Evolutionary conservation across 768 basidiomycete species (phyloP).

Genomic region (Glaciozyma antarctica): DNA sequence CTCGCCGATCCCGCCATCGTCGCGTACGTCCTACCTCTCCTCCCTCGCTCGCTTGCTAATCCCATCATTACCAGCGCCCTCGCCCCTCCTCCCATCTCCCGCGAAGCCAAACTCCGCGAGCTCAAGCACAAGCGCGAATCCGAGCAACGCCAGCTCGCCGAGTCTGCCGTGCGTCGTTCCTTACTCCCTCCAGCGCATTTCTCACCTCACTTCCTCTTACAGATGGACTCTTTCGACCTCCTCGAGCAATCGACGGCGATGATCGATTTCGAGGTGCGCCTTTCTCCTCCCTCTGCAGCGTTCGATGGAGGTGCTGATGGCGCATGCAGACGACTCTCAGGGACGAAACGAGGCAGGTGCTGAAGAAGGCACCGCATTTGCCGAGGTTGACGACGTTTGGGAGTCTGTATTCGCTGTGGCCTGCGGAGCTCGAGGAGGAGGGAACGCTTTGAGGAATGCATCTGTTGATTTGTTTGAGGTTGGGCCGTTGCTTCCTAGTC

Average conservation of each 20-base stretch:
- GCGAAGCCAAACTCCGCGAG: not conserved
- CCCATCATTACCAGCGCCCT: too few relatives aligned
- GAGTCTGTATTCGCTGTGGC: not conserved
- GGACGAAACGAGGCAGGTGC: not conserved
- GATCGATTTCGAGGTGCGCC: conserved; percentile 4
- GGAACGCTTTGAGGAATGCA: too few relatives aligned
- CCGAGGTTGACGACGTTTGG: not conserved
- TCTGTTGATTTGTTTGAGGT: too few relatives aligned
- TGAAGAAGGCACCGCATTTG: not conserved
- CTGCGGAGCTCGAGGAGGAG: not conserved
- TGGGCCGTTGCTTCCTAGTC: too few relatives aligned
- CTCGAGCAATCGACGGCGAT: conserved; percentile 4
- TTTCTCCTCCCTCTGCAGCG: not conserved
- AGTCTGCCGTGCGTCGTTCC: too few relatives aligned
- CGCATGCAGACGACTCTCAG: not conserved
- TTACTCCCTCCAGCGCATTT: too few relatives aligned
- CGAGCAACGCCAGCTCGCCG: not conserved
- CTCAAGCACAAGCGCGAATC: not conserved
- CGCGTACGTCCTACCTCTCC: too few relatives aligned
- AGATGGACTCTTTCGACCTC: not conserved
- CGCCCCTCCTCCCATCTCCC: too few relatives aligned
- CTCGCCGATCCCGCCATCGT: not conserved
- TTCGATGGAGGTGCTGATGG: not conserved
- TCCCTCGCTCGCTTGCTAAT: not conserved
- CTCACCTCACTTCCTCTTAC: too few relatives aligned